These are phyloP conservation scores for Cyberlindnera misumaiensis DNA, from an alignment of 805 yeast genomes.

Conservation along the genomic window DNA sequence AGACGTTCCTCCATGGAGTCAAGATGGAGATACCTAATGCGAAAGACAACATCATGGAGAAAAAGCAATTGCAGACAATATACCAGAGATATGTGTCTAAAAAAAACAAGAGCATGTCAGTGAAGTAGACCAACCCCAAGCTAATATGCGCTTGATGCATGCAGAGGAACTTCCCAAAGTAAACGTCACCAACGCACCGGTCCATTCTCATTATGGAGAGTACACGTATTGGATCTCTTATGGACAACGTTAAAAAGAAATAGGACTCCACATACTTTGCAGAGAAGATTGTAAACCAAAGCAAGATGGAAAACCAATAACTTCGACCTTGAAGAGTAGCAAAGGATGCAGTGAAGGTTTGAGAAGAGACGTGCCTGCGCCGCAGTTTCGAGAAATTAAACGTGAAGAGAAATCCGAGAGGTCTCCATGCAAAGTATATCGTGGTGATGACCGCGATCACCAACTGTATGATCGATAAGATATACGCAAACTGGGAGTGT, in stretches of 20 bases:
- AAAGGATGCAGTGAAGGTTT: conserved; percentile 55
- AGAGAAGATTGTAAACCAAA: conserved; percentile 61
- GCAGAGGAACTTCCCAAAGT: conserved; percentile 50
- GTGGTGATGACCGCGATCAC: conserved; percentile 50
- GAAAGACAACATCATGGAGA: conserved; percentile 64
- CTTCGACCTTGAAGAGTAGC: conserved; percentile 47
- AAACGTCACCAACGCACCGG: conserved; percentile 58
- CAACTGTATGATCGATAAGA: conserved; percentile 48
- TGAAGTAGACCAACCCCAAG: conserved; percentile 43
- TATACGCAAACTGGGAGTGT: conserved; percentile 31
- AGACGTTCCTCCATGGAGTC: conserved; percentile 85
- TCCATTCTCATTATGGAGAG: conserved; percentile 49
- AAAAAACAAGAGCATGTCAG: conserved; percentile 66
- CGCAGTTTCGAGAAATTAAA: conserved; percentile 27
- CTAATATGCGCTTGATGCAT: conserved; percentile 50
- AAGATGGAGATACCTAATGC: conserved; percentile 77
- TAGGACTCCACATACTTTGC: conserved; percentile 74
- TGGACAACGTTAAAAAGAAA: conserved; percentile 66
- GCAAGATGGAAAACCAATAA: conserved; percentile 52
- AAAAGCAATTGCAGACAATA: conserved; percentile 68
- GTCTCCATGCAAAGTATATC: conserved; percentile 49
- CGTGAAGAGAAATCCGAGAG: conserved; percentile 48
- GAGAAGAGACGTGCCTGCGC: conserved; percentile 46
- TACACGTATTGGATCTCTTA: conserved; percentile 70
- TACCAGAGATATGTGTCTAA: conserved; percentile 85